Percentiles rank a stretch among this genome's conserved stretches.
phyloP scores from a whole-genome alignment of 768 basidiomycete genomes.

The Gymnopilus dilepis region DNA sequence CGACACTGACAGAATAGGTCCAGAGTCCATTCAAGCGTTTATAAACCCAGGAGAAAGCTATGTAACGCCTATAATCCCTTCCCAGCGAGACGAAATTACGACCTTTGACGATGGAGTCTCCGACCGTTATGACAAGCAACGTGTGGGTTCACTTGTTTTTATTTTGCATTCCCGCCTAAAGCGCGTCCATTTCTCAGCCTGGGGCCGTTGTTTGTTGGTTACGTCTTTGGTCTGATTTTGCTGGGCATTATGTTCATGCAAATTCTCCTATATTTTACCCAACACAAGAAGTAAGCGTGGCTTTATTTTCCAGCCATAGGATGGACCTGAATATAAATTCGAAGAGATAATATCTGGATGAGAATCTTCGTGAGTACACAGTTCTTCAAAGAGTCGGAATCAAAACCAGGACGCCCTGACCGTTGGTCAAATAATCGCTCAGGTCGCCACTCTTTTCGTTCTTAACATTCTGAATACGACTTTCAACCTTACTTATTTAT shows the following conservation, averaged over 20 bases:
- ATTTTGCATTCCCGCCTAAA: not conserved
- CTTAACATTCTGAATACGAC: constrained; percentile 8
- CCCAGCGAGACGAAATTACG: not conserved
- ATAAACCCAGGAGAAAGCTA: not conserved
- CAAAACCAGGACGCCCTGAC: too few relatives aligned
- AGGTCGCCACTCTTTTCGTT: constrained; percentile 18
- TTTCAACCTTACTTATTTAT: constrained; percentile 13
- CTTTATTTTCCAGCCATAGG: constrained; percentile 18
- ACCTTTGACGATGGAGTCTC: constrained; percentile 9
- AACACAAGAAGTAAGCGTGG: constrained; percentile 30
- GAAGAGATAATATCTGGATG: constrained; percentile 15
- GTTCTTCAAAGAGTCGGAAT: too few relatives aligned
- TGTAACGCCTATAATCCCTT: not conserved
- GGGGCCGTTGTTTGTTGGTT: constrained; percentile 23
- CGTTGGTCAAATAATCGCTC: not conserved
- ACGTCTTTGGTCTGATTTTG: constrained; percentile 21
- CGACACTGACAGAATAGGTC: not conserved
- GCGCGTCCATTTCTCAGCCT: constrained; percentile 7
- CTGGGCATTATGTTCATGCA: constrained; percentile 25
- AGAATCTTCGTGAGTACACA: constrained; percentile 9
- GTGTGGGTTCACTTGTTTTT: not conserved
- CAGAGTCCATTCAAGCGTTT: not conserved
- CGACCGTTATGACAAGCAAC: constrained; percentile 2
- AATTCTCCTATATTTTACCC: constrained; percentile 20
- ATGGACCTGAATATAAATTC: not conserved